Evolutionary conservation across 1,284 basidiomycete genomes (phyloP), one percentile per base, ranked within the genome.

Genomic region (Sporisorium exsertum): DNA sequence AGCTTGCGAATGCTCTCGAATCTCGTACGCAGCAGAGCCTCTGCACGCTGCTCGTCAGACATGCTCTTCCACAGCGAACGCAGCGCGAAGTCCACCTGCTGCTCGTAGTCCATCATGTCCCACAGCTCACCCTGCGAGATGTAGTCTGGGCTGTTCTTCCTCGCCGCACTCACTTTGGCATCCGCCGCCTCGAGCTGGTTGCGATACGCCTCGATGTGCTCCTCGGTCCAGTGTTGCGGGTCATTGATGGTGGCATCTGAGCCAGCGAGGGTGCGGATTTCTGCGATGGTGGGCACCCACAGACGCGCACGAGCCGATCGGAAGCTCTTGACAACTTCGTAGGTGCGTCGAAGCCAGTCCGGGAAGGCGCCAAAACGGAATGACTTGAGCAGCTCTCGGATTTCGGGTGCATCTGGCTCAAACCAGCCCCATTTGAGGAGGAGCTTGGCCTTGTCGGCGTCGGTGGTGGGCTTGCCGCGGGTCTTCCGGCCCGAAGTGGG

Each of bases 1-100:
- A 85, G 65, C 40, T 73, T 78, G 26, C 82, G 71, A 29, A 78
- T 68, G 59, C 77, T 73, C 16, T 78, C 76, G 65, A 66, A 81
- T 9, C 74, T 46, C 9, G 58, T 60, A 6, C 73, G 66, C 10
- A 75, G 55, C n/a, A 79, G 37, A 16, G 76, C 77, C 2, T 35
- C 63, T 8, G 54, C 52, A 27, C 72, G 60, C 58, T 71, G 64
- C 26, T 69, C 53, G 8, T 61, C 42, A 0, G 64, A 42, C 68
- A 83, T 53, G 16, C 22, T 42, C 10, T 37, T 5, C 79, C 81
- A 83, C 16, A 78, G 37, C 3, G 47, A 43, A 24, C 67, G 61
- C 22, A 83, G 58, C 12, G 58, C 67, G 32, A 73, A 63, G 27
- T 82, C 81, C 1, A 70, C 46, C 45, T 77, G 72, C 64, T 71